Conservation (phyloP, 495 filamentous ascomycete species). For the Xylaria acuta region DNA sequence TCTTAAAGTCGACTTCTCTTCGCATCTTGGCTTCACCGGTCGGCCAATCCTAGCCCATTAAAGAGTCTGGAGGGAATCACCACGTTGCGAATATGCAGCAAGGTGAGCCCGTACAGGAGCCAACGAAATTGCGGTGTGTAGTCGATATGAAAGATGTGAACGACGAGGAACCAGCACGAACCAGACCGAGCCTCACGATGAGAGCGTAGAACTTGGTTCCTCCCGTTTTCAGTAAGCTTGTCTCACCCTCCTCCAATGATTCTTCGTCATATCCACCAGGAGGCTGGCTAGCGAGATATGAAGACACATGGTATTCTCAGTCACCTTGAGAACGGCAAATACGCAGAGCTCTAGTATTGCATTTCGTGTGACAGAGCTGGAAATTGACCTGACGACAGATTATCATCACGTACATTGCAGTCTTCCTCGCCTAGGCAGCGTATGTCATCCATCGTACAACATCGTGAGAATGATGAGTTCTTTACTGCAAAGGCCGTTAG, state of each 20-base stretch:
- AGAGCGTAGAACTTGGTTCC: neutral
- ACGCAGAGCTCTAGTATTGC: slow-evolving; percentile 11
- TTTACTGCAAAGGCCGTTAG: slow-evolving; percentile 18
- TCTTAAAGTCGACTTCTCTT: slow-evolving; percentile 17
- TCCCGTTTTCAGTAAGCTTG: slow-evolving; percentile 24
- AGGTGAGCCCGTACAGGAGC: slow-evolving; percentile 20
- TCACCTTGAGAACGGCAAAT: slow-evolving; percentile 11
- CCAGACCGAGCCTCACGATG: slow-evolving; percentile 12
- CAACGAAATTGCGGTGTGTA: slow-evolving; percentile 14
- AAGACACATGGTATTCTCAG: slow-evolving; percentile 5
- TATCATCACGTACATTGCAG: slow-evolving; percentile 18
- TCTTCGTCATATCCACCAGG: slow-evolving; percentile 2
- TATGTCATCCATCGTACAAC: slow-evolving; percentile 28
- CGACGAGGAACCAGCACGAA: slow-evolving; percentile 18
- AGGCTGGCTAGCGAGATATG: slow-evolving; percentile 22
- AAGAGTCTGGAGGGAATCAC: slow-evolving; percentile 6
- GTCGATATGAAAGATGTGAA: slow-evolving; percentile 23
- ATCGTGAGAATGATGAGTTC: slow-evolving; percentile 26
- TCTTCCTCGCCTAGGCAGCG: slow-evolving; percentile 14
- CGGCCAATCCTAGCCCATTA: neutral
- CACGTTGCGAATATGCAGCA: slow-evolving; percentile 8
- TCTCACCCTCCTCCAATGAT: slow-evolving; percentile 20
- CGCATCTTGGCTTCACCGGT: slow-evolving; percentile 16
- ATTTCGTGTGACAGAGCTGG: slow-evolving; percentile 20
- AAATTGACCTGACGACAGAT: slow-evolving; percentile 4